A percentile compares a stretch with the other conserved stretches of the same genome.
phyloP scores from a whole-genome alignment of 257 asterid species.

The Datura wrightii region DNA sequence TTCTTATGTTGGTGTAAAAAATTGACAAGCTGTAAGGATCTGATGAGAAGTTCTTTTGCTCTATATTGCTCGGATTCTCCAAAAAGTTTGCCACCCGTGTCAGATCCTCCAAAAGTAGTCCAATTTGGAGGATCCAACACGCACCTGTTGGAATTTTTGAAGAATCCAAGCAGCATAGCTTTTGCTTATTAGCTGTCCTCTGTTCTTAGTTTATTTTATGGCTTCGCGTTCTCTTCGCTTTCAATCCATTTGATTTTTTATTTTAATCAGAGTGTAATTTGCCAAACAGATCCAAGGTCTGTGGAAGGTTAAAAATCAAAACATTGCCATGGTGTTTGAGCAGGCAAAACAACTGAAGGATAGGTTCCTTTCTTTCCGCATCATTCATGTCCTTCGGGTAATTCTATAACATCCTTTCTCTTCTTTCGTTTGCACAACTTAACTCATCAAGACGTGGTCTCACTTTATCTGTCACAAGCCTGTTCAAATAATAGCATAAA shows the following conservation, averaged over 20 bases:
- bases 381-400: conserved; percentile 80
- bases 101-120: background rate
- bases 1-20: background rate
- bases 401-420: conserved; percentile 32
- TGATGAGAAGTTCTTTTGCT: conserved; percentile 9
- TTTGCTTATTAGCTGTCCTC: background rate
- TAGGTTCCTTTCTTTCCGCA: conserved; percentile 68
- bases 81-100: background rate
- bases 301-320: conserved; percentile 91
- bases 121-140: background rate
- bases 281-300: conserved; percentile 73
- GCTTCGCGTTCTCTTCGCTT: background rate
- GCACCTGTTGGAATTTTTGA: background rate
- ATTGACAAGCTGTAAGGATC: background rate
- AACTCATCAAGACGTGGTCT: background rate
- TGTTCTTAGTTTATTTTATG: background rate
- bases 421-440: conserved; percentile 6
- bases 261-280: background rate
- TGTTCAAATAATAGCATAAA: background rate
- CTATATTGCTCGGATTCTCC: background rate
- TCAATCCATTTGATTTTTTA: background rate
- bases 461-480: background rate
- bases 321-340: conserved; percentile 63
- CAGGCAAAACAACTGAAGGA: conserved; percentile 85
- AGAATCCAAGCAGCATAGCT: background rate